Conservation (phyloP, 345 rosid genomes). For the Bretschneidera sinensis region DNA sequence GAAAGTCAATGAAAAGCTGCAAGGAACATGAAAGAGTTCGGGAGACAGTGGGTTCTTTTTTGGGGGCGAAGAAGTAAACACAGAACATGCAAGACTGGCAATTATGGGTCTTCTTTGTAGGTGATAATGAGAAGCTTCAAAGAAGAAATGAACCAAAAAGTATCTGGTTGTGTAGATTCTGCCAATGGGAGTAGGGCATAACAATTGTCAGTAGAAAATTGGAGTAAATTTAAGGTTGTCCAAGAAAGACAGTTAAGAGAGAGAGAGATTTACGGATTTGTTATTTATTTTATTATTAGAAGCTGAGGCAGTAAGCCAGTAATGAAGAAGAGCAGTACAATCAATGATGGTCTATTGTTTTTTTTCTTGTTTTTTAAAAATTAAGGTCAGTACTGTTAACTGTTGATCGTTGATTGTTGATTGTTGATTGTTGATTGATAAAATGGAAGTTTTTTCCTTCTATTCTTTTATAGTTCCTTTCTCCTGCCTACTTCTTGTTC, state of each 20-base stretch:
- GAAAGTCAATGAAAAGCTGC: constrained; percentile 28
- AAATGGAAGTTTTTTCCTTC: no score
- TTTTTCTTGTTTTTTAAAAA: no score
- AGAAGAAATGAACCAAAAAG: neutral
- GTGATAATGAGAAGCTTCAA: neutral
- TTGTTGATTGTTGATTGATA: no score
- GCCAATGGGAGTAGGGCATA: neutral
- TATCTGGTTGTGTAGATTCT: neutral
- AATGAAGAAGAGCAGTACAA: no score
- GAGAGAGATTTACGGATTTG: neutral
- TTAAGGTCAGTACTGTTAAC: no score
- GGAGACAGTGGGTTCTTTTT: neutral
- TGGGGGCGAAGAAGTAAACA: neutral
- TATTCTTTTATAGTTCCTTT: no score
- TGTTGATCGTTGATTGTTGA: no score
- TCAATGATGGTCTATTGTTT: no score
- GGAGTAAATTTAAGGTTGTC: neutral
- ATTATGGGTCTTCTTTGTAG: neutral
- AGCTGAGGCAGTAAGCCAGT: no score
- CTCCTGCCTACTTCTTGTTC: no score
- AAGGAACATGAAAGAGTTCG: neutral
- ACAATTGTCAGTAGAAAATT: neutral
- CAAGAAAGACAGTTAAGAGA: constrained; percentile 11
- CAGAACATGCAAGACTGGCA: constrained; percentile 3
- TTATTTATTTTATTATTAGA: no score